These are phyloP conservation scores for Lipomyces kockii DNA, from an alignment of 805 yeast genomes.

Conservation along the genomic window DNA sequence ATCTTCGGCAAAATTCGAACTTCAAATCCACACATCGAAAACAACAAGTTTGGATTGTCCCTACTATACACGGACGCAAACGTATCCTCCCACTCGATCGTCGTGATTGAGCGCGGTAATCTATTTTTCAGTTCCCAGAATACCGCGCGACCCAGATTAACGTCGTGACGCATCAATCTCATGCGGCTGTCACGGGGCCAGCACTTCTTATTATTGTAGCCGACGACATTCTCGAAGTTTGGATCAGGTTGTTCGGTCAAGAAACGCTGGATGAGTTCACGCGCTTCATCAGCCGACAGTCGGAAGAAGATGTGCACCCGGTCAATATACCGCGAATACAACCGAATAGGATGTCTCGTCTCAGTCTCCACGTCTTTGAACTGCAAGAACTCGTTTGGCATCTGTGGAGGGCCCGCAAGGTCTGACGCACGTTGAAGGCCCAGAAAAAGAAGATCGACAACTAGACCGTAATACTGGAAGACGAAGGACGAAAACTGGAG, in stretches of 20 bases:
- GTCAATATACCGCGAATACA: slow-evolving; percentile 84
- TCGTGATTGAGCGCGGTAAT: slow-evolving; percentile 73
- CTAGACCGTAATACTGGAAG: slow-evolving; percentile 86
- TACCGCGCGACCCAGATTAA: slow-evolving; percentile 86
- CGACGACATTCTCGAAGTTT: slow-evolving; percentile 80
- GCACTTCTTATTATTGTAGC: slow-evolving; percentile 84
- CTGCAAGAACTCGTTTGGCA: slow-evolving; percentile 79
- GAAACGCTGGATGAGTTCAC: slow-evolving; percentile 74
- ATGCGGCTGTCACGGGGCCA: slow-evolving; percentile 95
- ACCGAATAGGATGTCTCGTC: slow-evolving; percentile 71
- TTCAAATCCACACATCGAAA: slow-evolving; percentile 95
- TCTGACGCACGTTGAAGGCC: slow-evolving; percentile 89
- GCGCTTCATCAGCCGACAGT: slow-evolving; percentile 72
- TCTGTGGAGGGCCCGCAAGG: slow-evolving; percentile 70
- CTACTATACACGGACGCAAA: slow-evolving; percentile 86
- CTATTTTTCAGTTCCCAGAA: slow-evolving; percentile 88
- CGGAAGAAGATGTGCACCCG: slow-evolving; percentile 78
- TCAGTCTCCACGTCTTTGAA: slow-evolving; percentile 65
- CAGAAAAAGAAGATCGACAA: slow-evolving; percentile 76
- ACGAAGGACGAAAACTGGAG: slow-evolving; percentile 88
- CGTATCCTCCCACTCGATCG: slow-evolving; percentile 77
- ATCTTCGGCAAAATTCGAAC: slow-evolving; percentile 80
- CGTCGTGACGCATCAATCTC: slow-evolving; percentile 89
- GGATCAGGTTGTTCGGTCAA: slow-evolving; percentile 90
- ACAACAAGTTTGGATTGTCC: slow-evolving; percentile 86